Percentiles rank a stretch among this genome's conserved stretches.
These are phyloP conservation scores for Candida nitratophila DNA, from an alignment of 805 yeast genomes.

Conservation along the genomic window DNA sequence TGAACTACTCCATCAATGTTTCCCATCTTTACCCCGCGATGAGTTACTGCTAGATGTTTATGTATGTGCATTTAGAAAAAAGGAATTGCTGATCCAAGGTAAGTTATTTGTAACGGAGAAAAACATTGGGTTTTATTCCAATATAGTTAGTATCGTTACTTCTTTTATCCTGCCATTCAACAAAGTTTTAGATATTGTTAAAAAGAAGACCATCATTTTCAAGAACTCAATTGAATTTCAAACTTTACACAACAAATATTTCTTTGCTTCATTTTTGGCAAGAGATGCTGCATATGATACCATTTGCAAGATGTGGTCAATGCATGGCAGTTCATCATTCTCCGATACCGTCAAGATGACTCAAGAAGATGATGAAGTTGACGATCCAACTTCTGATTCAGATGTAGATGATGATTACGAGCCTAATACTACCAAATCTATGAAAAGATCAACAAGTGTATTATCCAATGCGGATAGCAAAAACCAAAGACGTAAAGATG, in stretches of 20 bases:
- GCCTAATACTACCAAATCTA: not conserved
- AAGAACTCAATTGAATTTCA: conserved; percentile 63
- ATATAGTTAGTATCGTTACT: conserved; percentile 62
- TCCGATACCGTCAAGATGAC: conserved; percentile 18
- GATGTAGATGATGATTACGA: conserved; percentile 16
- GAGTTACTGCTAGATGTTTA: conserved; percentile 57
- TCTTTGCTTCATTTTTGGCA: conserved; percentile 58
- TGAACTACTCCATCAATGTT: conserved; percentile 51
- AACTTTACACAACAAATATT: conserved; percentile 54
- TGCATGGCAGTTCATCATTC: conserved; percentile 17
- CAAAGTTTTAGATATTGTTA: conserved; percentile 58
- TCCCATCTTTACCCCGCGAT: conserved; percentile 40
- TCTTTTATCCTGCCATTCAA: conserved; percentile 48
- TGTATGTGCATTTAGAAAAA: conserved; percentile 55
- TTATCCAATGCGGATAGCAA: not conserved
- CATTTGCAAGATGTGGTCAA: conserved; percentile 58
- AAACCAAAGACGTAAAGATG: not conserved
- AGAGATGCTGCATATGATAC: conserved; percentile 48
- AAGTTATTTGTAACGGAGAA: conserved; percentile 50
- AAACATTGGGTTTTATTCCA: conserved; percentile 57
- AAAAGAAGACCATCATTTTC: conserved; percentile 56
- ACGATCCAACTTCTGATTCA: conserved; percentile 19
- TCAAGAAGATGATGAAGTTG: conserved; percentile 21
- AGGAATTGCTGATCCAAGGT: conserved; percentile 65
- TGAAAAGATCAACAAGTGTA: not conserved